phyloP scores from a whole-genome alignment of 768 basidiomycete genomes.

The Suillus placidus region DNA sequence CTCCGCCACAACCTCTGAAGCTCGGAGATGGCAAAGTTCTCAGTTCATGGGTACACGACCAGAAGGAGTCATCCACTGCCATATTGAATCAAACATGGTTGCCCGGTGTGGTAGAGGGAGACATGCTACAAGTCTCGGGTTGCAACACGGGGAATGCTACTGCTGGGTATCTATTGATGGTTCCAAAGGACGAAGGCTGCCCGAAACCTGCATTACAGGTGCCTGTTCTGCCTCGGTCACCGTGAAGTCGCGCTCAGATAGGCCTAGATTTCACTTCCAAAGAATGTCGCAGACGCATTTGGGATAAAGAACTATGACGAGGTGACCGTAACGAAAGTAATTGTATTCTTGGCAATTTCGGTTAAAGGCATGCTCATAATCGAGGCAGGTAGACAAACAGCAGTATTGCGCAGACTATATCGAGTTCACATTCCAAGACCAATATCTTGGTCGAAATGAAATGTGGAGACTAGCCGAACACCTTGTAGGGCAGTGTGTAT shows the following conservation, averaged over 20 bases:
- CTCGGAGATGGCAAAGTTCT: slow-evolving; percentile 65
- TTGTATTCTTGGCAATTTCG: slow-evolving; percentile 9
- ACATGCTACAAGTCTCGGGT: slow-evolving; percentile 59
- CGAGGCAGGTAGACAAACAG: slow-evolving; percentile 65
- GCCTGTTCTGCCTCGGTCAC: slow-evolving; percentile 9
- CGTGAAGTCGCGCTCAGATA: slow-evolving; percentile 3
- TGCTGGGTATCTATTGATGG: slow-evolving; percentile 63
- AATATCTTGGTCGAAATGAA: slow-evolving; percentile 93
- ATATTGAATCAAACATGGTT: slow-evolving; percentile 74
- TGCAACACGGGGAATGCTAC: slow-evolving; percentile 44
- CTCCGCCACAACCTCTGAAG: slow-evolving; percentile 50
- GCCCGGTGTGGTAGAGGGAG: slow-evolving; percentile 80
- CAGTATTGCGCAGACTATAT: slow-evolving; percentile 72
- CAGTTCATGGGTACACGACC: slow-evolving; percentile 76
- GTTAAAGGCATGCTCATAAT: neutral
- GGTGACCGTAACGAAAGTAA: slow-evolving; percentile 71
- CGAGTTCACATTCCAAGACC: slow-evolving; percentile 92
- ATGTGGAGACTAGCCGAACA: slow-evolving; percentile 94
- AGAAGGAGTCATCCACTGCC: slow-evolving; percentile 59
- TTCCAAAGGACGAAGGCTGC: slow-evolving; percentile 63
- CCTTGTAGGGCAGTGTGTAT: slow-evolving; percentile 79
- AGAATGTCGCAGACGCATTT: slow-evolving; percentile 72
- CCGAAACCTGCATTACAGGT: slow-evolving; percentile 70
- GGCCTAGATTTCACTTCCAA: slow-evolving; percentile 71
- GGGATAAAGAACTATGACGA: slow-evolving; percentile 71